Base-by-base conservation (phyloP, 768 basidiomycete genomes). In the Cystofilobasidium ferigula region DNA sequence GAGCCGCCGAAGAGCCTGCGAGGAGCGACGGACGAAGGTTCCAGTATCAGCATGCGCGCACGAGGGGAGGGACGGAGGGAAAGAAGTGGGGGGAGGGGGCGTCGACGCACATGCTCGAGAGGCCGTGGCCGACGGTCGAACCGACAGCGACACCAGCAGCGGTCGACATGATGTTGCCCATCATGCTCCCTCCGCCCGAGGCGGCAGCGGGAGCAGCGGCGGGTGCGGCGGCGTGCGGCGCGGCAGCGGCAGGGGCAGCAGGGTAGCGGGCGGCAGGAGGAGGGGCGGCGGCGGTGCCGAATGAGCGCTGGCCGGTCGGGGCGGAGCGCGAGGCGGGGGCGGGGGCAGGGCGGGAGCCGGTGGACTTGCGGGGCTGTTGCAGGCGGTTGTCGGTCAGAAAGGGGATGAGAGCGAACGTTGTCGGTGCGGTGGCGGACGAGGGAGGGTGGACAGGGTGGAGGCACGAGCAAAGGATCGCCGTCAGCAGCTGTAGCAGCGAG, bases 121-220 rank as follows among this genome's bases (percentile, higher is more conserved):
- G 73, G n/a, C 90, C 90, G 74, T 94, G 90, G 53, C 89, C 90
- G 69, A 94, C 83, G 63, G 85, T 85, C 10, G 88, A 90, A 30
- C 90, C 91, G 57, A 89, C 79, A 7, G 89, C 91, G 58, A 93
- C 89, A 64, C 87, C 88, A 69, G 89, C 90, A 32, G 89, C 90
- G 8, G 90, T 72, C 20, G 70, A 70, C 36, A 69, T 69, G 61
- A 73, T 73, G 69, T 71, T 64, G 16, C 26, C 48, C 43, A 64
- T 45, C 38, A 32, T 22, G 40, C 18, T 61, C 38, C 34, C 3
- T 36, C 13, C 13, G 32, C 10, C 26, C 28, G 22, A 28, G 26
- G 22, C 22, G 43, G 56, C 28, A 24, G 36, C 18, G 54, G n/a
- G 22, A 54, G 48, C 28, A 32, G 35, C 51, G 32, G 36, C 28